phyloP scores from a whole-genome alignment of 2,329 filamentous ascomycete species.

The Ophiostoma sp. region DNA sequence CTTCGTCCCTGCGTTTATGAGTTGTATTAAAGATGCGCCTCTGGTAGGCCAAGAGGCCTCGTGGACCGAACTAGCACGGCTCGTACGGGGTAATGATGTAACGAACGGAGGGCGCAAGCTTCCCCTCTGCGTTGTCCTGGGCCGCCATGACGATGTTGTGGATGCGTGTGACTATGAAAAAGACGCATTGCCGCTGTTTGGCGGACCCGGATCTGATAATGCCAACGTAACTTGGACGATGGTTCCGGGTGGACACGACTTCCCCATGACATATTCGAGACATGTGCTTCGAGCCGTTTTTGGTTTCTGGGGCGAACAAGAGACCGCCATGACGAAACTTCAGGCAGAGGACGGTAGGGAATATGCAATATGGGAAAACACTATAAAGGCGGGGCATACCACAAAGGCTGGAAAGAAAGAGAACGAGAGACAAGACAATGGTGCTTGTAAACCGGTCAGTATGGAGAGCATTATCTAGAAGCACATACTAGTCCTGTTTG shows the following conservation, averaged over 20 bases:
- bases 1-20: conserved; percentile 62
- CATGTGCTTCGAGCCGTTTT: conserved; percentile 50
- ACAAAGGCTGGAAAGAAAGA: neutral
- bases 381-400: too few species aligned
- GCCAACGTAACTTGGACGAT: conserved; percentile 52
- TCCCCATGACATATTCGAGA: conserved; percentile 58
- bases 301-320: conserved; percentile 46
- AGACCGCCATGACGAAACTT: conserved; percentile 6
- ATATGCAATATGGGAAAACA: neutral
- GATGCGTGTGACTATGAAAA: conserved; percentile 49
- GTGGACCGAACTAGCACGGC: conserved; percentile 49
- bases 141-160: conserved; percentile 54
- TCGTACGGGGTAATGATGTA: conserved; percentile 29
- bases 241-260: conserved; percentile 60
- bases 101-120: conserved; percentile 31
- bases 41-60: conserved; percentile 53
- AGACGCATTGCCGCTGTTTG: conserved; percentile 53
- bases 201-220: conserved; percentile 45
- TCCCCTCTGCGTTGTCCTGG: conserved; percentile 55
- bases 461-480: neutral
- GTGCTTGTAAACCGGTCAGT: neutral
- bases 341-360: conserved; percentile 23
- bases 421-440: neutral
- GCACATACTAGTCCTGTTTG: neutral
- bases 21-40: conserved; percentile 55